Evolutionary conservation across 2,329 filamentous ascomycete species (phyloP), one percentile per base, ranked within the genome.

Genomic region (Leptographium galeiforme): DNA sequence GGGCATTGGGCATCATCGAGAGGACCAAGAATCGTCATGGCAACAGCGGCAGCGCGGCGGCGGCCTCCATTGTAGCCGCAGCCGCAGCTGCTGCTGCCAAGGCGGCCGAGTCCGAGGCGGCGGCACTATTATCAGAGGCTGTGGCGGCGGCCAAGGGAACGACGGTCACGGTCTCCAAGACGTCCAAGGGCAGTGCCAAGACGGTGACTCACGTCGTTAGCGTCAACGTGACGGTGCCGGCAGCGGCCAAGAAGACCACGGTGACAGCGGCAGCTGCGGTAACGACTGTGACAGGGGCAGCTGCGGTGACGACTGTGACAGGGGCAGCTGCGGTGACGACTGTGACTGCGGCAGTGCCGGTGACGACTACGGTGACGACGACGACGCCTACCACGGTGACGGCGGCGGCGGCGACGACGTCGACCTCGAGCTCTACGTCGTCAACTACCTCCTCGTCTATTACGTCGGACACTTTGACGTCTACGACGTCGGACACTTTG

Each of bases 171-270:
- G 33, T 8, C 18, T 25, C 38, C 12, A 6, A 32, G 13, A 33
- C 8, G 25, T 8, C 8, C 12, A 33, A 34, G 39, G 30, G 12
- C 11, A 34, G 6, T 13, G 18, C 45, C 13, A 44, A 43, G 6
- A 54, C 54, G 2, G 52, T 56, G n/a, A 57, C 52, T 1, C 14
- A 51, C 48, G 36, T 49, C 6, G 39, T 50, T 11, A 51, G 40
- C 38, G 38, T 53, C 32, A 53, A 51, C 11, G 39, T 33, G 13
- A 38, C 46, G 19, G 39, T 30, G 16, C 25, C 52, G 10, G 25
- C 30, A 8, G 38, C 48, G 18, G 45, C 51, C 13, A 14, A 44
- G 11, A 30, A 12, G 18, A 44, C 41, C 13, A 32, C 43, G 8
- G 25, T 19, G 4, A 25, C 43, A 7, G 40, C 43, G 25, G 18